Base-by-base conservation (phyloP, 805 yeast species). In the Kuraishia ogatae region DNA sequence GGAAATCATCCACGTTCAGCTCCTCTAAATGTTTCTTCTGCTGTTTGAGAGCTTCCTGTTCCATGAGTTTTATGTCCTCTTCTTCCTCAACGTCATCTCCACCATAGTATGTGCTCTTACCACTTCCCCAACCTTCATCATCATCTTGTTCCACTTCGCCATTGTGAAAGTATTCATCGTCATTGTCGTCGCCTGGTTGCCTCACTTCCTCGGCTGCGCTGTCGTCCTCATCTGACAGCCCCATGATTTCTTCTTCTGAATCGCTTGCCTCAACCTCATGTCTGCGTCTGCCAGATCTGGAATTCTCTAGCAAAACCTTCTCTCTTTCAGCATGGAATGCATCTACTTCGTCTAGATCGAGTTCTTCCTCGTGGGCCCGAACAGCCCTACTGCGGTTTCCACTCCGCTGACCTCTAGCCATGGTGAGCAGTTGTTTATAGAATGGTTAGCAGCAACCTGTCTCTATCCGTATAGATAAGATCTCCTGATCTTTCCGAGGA, bases 1-100 rank as follows among this genome's bases (percentile, higher is more conserved):
- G 71, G 66, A 78, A 85, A 66, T 87, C 94, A 26, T 78, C 88
- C 79, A 87, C 84, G 51, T 83, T 81, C 61, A 92, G 74, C 50
- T 87, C 96, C 60, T 82, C 82, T 56, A 89, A 71, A 67, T 91
- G 91, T 61, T 81, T 78, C 72, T 87, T 87, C 71, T 92, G 97
- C 61, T 89, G 83, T 64, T 90, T 83, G 52, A 89, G 65, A 0
- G 98, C 98, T 70, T 94, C 97, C 62, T 82, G 84, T 56, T 93
- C 94, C 71, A 91, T 84, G 58, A 81, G 84, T 58, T 82, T 84
- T 4, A 89, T 87, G 35, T 83, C 84, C 54, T 83, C 96, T 35
- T 85, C 93, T 59, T 88, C 96, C 68, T 77, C 89, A 60, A 71
- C 78, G 19, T 78, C 81, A 58, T 82, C 87, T n/a, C 81, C 85